These are phyloP conservation scores for Stellera chamaejasme DNA, from an alignment of 345 rosid genomes.

Conservation along the genomic window DNA sequence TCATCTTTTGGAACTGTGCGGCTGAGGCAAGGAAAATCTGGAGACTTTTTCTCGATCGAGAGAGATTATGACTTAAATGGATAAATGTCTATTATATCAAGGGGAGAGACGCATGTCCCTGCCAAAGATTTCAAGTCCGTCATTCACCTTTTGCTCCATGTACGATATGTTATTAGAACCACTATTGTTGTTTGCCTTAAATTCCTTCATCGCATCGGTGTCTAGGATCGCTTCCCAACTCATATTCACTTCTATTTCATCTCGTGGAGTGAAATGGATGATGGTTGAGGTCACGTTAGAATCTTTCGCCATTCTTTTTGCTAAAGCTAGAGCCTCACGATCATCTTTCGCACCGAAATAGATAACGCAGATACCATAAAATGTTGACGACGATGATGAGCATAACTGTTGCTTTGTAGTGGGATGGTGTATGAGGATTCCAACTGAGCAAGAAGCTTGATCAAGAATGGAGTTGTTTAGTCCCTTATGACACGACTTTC, in stretches of 20 bases:
- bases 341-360: slow-evolving; percentile 65
- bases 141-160: slow-evolving; percentile 19
- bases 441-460: slow-evolving; percentile 31
- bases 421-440: slow-evolving; percentile 22
- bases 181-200: slow-evolving; percentile 2
- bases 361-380: slow-evolving; percentile 21
- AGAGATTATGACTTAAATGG: no score
- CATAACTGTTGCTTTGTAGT: neutral
- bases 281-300: slow-evolving; percentile 22
- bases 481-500: slow-evolving; percentile 13
- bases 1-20: no score
- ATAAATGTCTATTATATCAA: neutral
- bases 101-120: no score
- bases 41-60: no score
- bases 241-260: neutral
- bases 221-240: slow-evolving; percentile 36
- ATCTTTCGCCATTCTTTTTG: slow-evolving; percentile 39
- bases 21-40: no score
- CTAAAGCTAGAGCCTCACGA: slow-evolving; percentile 41
- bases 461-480: slow-evolving; percentile 23
- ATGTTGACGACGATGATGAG: neutral
- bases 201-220: slow-evolving; percentile 20
- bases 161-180: slow-evolving; percentile 10
- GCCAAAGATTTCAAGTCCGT: slow-evolving; percentile 39
- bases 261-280: slow-evolving; percentile 12